Conservation (phyloP, 1,284 basidiomycete genomes). For the Austroboletus olivaceoglutinosus region DNA sequence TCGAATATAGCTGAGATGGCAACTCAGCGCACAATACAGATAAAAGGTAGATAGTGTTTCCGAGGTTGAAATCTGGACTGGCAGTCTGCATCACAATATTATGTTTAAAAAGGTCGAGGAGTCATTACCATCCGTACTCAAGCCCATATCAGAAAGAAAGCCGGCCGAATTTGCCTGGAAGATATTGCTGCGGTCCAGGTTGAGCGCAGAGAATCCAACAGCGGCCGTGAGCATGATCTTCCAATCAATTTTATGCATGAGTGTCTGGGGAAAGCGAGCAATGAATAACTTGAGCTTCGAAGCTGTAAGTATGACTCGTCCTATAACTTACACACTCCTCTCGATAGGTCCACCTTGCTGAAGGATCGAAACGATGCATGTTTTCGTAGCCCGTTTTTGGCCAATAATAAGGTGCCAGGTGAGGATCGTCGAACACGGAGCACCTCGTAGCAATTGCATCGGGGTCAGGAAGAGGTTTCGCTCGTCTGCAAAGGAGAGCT, state of each 20-base stretch:
- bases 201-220: constrained; percentile 45
- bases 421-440: constrained; percentile 58
- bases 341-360: constrained; percentile 65
- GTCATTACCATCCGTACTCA: constrained; percentile 52
- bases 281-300: neutral
- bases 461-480: neutral
- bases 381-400: constrained; percentile 51
- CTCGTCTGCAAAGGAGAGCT: constrained; percentile 1
- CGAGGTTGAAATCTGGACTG: constrained; percentile 57
- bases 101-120: neutral
- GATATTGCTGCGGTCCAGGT: constrained; percentile 51
- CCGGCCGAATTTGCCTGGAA: constrained; percentile 65
- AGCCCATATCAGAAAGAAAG: constrained; percentile 59
- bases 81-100: neutral
- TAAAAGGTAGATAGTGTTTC: constrained; percentile 57
- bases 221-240: constrained; percentile 48
- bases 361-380: constrained; percentile 61
- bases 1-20: constrained; percentile 72
- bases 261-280: constrained; percentile 2
- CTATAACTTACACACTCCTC: constrained; percentile 53
- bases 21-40: constrained; percentile 62
- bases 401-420: constrained; percentile 38
- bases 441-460: constrained; percentile 33
- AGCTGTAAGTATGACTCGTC: neutral
- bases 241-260: constrained; percentile 50